Percentiles rank a stretch among this genome's conserved stretches.
Conservation (phyloP, 306 rosid species). For the Lathyrus aphaca region DNA sequence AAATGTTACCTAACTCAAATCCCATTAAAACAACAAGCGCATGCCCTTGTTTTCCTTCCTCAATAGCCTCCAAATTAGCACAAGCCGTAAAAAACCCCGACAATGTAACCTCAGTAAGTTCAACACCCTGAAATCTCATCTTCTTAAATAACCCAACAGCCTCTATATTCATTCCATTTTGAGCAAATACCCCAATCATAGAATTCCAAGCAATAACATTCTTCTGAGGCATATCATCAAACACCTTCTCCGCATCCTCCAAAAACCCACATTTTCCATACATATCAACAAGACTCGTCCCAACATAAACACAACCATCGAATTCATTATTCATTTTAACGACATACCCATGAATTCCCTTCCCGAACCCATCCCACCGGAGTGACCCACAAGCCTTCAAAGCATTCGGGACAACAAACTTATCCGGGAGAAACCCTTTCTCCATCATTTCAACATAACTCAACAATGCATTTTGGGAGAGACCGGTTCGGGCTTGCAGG, state of each 20-base stretch:
- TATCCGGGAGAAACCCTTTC: constrained; percentile 63
- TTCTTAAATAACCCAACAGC: constrained; percentile 55
- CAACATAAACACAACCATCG: constrained; percentile 63
- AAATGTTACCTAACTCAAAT: constrained; percentile 53
- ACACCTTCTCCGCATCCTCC: constrained; percentile 69
- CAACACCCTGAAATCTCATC: constrained; percentile 61
- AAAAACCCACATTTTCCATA: constrained; percentile 81
- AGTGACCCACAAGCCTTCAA: constrained; percentile 79
- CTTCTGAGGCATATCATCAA: constrained; percentile 59
- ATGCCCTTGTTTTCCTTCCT: constrained; percentile 83
- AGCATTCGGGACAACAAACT: constrained; percentile 78
- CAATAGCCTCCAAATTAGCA: constrained; percentile 56
- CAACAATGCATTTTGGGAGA: constrained; percentile 53
- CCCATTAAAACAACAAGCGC: constrained; percentile 62
- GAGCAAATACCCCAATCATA: constrained; percentile 60
- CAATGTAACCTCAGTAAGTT: constrained; percentile 63
- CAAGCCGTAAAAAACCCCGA: constrained; percentile 71
- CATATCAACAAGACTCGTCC: constrained; percentile 79
- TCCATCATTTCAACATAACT: constrained; percentile 58
- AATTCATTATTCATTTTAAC: constrained; percentile 54
- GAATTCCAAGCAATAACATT: constrained; percentile 81
- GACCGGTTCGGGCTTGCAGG: constrained; percentile 59
- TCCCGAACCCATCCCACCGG: constrained; percentile 58
- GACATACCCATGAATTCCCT: constrained; percentile 63
- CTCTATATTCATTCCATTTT: constrained; percentile 65